A percentile compares a stretch with the other conserved stretches of the same genome.
Conservation (phyloP, 768 basidiomycete species). For the Astraeus odoratus region DNA sequence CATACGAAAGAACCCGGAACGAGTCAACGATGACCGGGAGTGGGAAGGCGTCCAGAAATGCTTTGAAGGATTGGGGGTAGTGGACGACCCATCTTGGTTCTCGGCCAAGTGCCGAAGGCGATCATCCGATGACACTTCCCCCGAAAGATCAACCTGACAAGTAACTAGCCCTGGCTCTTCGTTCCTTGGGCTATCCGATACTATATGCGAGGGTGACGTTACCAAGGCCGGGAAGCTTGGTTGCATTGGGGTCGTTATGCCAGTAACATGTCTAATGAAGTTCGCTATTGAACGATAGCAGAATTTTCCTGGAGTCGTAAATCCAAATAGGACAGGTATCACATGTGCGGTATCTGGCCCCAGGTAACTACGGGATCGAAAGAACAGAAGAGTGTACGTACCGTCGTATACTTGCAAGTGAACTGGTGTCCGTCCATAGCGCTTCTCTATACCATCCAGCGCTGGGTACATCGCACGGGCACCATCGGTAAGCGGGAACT, state of each 20-base stretch:
- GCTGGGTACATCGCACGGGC: conserved; percentile 48
- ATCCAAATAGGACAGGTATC: conserved; percentile 66
- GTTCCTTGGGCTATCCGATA: conserved; percentile 3
- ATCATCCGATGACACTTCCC: conserved; percentile 6
- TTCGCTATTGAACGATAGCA: conserved; percentile 73
- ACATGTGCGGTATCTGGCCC: conserved; percentile 61
- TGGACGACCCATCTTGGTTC: neutral
- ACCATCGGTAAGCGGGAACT: conserved; percentile 45
- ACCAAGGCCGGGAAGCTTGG: conserved; percentile 6
- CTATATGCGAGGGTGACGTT: neutral
- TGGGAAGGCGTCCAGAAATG: neutral
- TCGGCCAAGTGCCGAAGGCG: neutral
- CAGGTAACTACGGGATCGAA: conserved; percentile 4
- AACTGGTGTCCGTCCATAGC: conserved; percentile 62
- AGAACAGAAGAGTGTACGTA: conserved; percentile 16
- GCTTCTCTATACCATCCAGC: conserved; percentile 47
- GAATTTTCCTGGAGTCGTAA: conserved; percentile 72
- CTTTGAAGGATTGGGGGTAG: neutral
- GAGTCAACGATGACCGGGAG: conserved; percentile 8
- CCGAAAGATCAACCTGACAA: conserved; percentile 1
- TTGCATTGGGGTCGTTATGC: conserved; percentile 25
- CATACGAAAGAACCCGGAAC: conserved; percentile 9
- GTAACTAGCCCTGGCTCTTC: neutral
- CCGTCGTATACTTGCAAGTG: conserved; percentile 94
- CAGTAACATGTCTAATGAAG: conserved; percentile 63